phyloP scores from a whole-genome alignment of 2,329 filamentous ascomycete genomes.

The Ascocoryne sarcoides region DNA sequence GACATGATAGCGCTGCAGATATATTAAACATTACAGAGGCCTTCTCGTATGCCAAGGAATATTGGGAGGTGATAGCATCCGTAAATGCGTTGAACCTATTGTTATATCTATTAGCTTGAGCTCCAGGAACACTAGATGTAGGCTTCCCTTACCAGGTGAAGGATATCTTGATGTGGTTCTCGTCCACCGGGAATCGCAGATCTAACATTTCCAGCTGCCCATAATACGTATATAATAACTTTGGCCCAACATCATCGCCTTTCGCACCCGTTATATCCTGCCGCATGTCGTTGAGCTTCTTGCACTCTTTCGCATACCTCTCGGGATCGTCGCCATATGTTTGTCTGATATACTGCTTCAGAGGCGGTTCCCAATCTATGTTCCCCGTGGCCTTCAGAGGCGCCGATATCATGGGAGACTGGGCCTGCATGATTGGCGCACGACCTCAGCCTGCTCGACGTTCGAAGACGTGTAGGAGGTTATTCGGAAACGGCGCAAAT shows the following conservation, averaged over 20 bases:
- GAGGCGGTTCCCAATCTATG: constrained; percentile 90
- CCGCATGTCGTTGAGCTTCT: constrained; percentile 82
- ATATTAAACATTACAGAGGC: constrained; percentile 99
- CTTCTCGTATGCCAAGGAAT: constrained; percentile 95
- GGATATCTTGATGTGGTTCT: constrained; percentile 97
- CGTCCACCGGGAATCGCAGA: constrained; percentile 90
- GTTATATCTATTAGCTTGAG: constrained; percentile 8
- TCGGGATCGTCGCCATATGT: constrained; percentile 97
- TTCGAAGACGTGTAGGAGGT: not conserved
- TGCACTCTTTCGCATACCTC: constrained; percentile 90
- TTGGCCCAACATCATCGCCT: constrained; percentile 87
- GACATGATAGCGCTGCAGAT: constrained; percentile 89
- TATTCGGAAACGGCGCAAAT: not conserved
- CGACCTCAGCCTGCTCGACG: not conserved
- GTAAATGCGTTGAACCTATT: constrained; percentile 97
- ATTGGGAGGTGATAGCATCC: constrained; percentile 93
- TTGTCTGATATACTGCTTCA: constrained; percentile 87
- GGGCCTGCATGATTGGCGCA: constrained; percentile 39
- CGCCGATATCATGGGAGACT: constrained; percentile 91
- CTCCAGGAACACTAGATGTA: not conserved
- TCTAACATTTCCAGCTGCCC: constrained; percentile 93
- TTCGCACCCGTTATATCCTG: constrained; percentile 98
- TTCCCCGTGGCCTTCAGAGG: constrained; percentile 92
- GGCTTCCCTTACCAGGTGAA: constrained; percentile 72
- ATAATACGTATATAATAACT: constrained; percentile 94